Conservation (phyloP, 139 green algal species). For the Asterochloris sp. region DNA sequence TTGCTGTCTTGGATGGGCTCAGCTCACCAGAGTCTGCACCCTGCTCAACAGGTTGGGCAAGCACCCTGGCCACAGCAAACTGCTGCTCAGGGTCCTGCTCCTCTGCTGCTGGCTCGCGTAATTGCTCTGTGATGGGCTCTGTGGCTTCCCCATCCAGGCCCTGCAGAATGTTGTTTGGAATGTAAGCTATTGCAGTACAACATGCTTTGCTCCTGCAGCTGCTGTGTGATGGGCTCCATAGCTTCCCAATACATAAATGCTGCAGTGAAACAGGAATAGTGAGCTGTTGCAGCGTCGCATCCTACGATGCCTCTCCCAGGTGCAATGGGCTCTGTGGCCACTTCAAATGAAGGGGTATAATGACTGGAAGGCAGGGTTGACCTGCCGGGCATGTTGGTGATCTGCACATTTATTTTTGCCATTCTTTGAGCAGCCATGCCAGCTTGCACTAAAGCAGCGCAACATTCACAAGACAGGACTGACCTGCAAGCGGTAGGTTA, state of each 20-base stretch:
- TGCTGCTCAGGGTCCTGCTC: conserved; percentile 40
- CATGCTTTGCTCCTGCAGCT: conserved; percentile 23
- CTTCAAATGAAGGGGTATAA: too few relatives aligned
- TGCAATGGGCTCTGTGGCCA: conserved; percentile 56
- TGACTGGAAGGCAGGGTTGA: too few relatives aligned
- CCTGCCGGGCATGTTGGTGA: too few relatives aligned
- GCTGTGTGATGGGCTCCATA: conserved; percentile 58
- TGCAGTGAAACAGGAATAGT: too few relatives aligned
- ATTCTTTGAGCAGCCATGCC: too few relatives aligned
- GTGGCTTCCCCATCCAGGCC: conserved; percentile 68
- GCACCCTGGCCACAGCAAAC: conserved; percentile 31
- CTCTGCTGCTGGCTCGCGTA: conserved; percentile 26
- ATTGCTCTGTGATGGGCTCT: conserved; percentile 53
- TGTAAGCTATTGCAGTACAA: too few relatives aligned
- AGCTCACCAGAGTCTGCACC: too few relatives aligned
- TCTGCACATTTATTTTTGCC: too few relatives aligned
- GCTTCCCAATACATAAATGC: conserved; percentile 61
- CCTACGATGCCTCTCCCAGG: conserved; percentile 25
- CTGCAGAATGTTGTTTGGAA: conserved; percentile 4
- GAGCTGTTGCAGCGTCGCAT: too few relatives aligned
- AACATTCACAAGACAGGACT: neutral
- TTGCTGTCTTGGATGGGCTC: too few relatives aligned
- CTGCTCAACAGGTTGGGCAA: conserved; percentile 19
- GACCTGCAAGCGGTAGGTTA: conserved; percentile 52
- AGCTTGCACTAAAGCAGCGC: neutral